A percentile compares a stretch with the other conserved stretches of the same genome.
Conservation (phyloP, 2,329 filamentous ascomycete species). For the Penicillium sp. region DNA sequence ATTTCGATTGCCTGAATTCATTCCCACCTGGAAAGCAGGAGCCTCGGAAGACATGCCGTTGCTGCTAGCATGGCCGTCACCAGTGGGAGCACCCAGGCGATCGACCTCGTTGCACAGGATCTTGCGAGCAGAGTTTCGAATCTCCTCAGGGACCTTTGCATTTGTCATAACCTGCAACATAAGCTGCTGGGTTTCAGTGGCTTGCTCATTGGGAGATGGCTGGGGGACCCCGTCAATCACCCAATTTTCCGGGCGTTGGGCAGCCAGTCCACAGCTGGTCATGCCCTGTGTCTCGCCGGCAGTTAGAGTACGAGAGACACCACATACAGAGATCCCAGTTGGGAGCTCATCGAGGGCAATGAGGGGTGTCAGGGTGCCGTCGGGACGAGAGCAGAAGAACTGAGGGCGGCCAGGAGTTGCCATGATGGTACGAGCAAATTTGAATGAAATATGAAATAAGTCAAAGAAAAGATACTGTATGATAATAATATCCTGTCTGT, state of each 20-base stretch:
- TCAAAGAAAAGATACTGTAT: not conserved
- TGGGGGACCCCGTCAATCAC: conserved; percentile 28
- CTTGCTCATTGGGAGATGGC: not conserved
- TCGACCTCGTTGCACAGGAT: conserved; percentile 10
- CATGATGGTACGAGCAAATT: conserved; percentile 15
- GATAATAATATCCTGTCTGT: not conserved
- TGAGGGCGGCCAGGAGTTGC: conserved; percentile 33
- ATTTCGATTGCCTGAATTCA: not conserved
- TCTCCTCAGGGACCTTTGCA: conserved; percentile 16
- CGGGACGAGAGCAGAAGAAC: conserved; percentile 43
- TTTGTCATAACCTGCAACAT: conserved; percentile 24
- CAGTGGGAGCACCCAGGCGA: not conserved
- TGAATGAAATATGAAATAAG: not conserved
- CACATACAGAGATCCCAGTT: conserved; percentile 34
- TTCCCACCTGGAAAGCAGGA: not conserved
- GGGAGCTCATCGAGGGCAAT: conserved; percentile 48
- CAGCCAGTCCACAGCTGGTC: conserved; percentile 40
- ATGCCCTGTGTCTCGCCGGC: conserved; percentile 42
- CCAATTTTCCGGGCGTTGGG: conserved; percentile 34
- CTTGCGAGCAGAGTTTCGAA: conserved; percentile 23
- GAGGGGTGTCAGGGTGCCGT: conserved; percentile 42
- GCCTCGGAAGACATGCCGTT: not conserved
- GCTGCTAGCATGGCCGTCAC: not conserved
- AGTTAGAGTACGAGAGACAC: conserved; percentile 36
- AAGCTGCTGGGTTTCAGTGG: conserved; percentile 18